Conservation (phyloP, 2,329 filamentous ascomycete genomes). For the Fusarium secorum region DNA sequence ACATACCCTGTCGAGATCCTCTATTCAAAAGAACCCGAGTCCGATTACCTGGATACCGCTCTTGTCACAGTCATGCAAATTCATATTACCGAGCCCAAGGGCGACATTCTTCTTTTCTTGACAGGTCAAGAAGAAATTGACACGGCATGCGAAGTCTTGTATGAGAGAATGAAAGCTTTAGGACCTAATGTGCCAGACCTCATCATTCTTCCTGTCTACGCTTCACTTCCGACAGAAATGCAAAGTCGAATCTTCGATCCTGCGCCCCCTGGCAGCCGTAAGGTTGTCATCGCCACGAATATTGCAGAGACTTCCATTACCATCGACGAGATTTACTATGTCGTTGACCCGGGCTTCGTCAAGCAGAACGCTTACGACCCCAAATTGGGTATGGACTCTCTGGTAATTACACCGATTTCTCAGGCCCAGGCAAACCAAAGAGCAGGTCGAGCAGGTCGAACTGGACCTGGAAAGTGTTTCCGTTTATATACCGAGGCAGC, state of each 20-base stretch:
- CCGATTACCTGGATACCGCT: conserved; percentile 92
- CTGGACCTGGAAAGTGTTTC: conserved; percentile 95
- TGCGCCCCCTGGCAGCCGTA: conserved; percentile 82
- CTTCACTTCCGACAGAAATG: conserved; percentile 89
- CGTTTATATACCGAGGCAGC: conserved; percentile 94
- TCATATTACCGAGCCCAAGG: conserved; percentile 87
- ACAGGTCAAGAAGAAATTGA: conserved; percentile 99
- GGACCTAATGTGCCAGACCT: conserved; percentile 91
- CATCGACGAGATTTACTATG: conserved; percentile 97
- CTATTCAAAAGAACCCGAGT: conserved; percentile 93
- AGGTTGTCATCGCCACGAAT: conserved; percentile 97
- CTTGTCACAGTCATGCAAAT: conserved; percentile 99
- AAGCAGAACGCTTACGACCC: conserved; percentile 98
- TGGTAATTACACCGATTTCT: conserved; percentile 94
- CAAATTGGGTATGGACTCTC: conserved; percentile 95
- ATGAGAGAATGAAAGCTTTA: conserved; percentile 94
- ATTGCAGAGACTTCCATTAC: conserved; percentile 98
- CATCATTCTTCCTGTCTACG: conserved; percentile 95
- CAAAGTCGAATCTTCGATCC: conserved; percentile 95
- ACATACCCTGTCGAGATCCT: conserved; percentile 96
- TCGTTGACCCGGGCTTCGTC: conserved; percentile 95
- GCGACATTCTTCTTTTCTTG: conserved; percentile 95
- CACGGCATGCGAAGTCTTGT: conserved; percentile 89
- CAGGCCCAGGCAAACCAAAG: conserved; percentile 96
- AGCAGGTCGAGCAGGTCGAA: conserved; percentile 90